Evolutionary conservation across 805 yeast genomes (phyloP).

Genomic region (Danielozyma ontarioensis): DNA sequence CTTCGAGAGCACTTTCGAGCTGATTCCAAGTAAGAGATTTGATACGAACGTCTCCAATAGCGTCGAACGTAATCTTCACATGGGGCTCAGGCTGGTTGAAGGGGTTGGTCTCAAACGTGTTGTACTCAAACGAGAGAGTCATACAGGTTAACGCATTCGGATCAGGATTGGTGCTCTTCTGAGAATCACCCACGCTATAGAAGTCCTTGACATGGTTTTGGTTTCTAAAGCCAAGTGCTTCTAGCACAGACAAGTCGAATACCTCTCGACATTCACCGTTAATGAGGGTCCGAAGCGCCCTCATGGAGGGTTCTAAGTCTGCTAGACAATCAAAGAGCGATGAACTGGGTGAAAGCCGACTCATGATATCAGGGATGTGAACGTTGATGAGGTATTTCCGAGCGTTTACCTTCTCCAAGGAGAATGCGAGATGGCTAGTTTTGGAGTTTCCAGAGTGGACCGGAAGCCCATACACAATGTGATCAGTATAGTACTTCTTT

Average conservation of each 20-base stretch:
- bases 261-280: slow-evolving; percentile 8
- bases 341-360: slow-evolving; percentile 27
- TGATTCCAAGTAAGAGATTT: slow-evolving; percentile 14
- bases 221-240: slow-evolving; percentile 11
- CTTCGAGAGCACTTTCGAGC: slow-evolving; percentile 27
- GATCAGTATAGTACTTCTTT: slow-evolving; percentile 20
- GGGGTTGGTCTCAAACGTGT: slow-evolving; percentile 29
- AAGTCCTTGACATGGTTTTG: slow-evolving; percentile 11
- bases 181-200: slow-evolving; percentile 11
- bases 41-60: slow-evolving; percentile 14
- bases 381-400: slow-evolving; percentile 30
- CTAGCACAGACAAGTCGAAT: slow-evolving; percentile 10
- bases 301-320: slow-evolving; percentile 5
- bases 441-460: slow-evolving; percentile 1
- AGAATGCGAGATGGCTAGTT: slow-evolving; percentile 21
- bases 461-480: slow-evolving; percentile 27
- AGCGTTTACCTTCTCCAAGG: slow-evolving; percentile 31
- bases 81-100: slow-evolving; percentile 18
- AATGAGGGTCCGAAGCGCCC: slow-evolving; percentile 5
- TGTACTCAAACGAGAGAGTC: slow-evolving; percentile 31
- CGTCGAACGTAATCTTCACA: slow-evolving; percentile 24
- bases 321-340: slow-evolving; percentile 9
- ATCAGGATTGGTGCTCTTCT: slow-evolving; percentile 1
- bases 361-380: slow-evolving; percentile 39
- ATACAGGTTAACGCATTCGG: slow-evolving; percentile 30